Evolutionary conservation across 768 basidiomycete genomes (phyloP).

Genomic region (Mycena kentingensis): DNA sequence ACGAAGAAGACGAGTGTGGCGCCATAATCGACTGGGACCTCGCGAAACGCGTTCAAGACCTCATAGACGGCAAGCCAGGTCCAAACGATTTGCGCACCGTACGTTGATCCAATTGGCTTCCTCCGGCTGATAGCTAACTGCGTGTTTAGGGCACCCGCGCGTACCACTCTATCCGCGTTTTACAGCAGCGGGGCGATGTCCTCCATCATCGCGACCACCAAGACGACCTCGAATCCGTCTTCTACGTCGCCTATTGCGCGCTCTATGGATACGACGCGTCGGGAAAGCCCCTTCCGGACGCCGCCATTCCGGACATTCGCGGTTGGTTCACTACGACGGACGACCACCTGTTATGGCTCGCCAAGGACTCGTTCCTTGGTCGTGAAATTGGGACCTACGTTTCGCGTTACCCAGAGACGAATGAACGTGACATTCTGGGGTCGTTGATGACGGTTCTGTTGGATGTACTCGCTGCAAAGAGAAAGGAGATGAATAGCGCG

Average conservation of each 20-base stretch:
- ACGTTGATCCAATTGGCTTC: neutral
- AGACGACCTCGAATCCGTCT: constrained; percentile 11
- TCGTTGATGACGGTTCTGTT: no score
- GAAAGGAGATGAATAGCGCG: no score
- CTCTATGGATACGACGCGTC: constrained; percentile 2
- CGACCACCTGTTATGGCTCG: no score
- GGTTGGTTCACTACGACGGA: no score
- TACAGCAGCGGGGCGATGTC: neutral
- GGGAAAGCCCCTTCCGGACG: no score
- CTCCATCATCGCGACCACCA: constrained; percentile 3
- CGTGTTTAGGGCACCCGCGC: neutral
- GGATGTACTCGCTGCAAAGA: no score
- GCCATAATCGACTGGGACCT: constrained; percentile 7
- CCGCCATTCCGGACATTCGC: no score
- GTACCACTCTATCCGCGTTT: neutral
- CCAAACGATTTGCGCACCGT: constrained; percentile 5
- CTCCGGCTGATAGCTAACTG: neutral
- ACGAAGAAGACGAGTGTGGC: neutral
- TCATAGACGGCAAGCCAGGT: neutral
- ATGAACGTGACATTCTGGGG: no score
- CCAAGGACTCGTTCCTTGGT: no score
- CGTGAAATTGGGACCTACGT: no score
- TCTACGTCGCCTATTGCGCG: neutral
- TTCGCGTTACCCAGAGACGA: no score
- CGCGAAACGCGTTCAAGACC: neutral